These are phyloP conservation scores for Saturnispora gosingensis DNA, from an alignment of 805 yeast genomes.

Conservation along the genomic window DNA sequence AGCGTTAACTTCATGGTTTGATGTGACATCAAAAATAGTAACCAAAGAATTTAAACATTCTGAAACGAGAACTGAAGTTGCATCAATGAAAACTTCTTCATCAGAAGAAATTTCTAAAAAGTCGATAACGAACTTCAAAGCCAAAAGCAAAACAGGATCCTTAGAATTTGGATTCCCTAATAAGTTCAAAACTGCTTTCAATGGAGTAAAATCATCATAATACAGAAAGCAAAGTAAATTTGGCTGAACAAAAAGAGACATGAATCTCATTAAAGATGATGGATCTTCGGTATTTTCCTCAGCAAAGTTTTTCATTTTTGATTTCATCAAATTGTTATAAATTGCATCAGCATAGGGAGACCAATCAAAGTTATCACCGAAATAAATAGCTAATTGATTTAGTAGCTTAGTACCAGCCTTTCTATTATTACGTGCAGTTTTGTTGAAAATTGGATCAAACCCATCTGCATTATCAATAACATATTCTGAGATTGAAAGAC, in stretches of 20 bases:
- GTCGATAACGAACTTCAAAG: slow-evolving; percentile 44
- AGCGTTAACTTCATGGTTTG: slow-evolving; percentile 38
- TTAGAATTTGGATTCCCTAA: slow-evolving; percentile 51
- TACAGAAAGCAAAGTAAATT: slow-evolving; percentile 43
- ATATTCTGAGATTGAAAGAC: slow-evolving; percentile 45
- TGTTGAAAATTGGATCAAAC: slow-evolving; percentile 24
- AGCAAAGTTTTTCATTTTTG: slow-evolving; percentile 61
- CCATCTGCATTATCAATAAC: slow-evolving; percentile 22
- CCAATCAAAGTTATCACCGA: slow-evolving; percentile 54
- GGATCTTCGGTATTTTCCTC: slow-evolving; percentile 76
- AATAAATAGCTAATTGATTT: slow-evolving; percentile 40
- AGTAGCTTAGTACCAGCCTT: slow-evolving; percentile 61
- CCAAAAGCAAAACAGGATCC: slow-evolving; percentile 49
- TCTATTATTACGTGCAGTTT: slow-evolving; percentile 51
- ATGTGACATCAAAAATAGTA: slow-evolving; percentile 32
- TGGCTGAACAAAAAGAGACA: slow-evolving; percentile 47
- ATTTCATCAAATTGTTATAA: slow-evolving; percentile 44
- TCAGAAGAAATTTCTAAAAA: slow-evolving; percentile 33
- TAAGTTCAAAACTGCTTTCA: slow-evolving; percentile 45
- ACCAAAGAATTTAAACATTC: slow-evolving; percentile 46
- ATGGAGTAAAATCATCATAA: slow-evolving; percentile 46
- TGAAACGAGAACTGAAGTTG: slow-evolving; percentile 52
- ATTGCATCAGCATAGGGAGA: slow-evolving; percentile 38
- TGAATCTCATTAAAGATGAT: slow-evolving; percentile 62
- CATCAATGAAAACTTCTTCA: slow-evolving; percentile 35